Base-by-base conservation (phyloP, 1,284 basidiomycete genomes). In the Anthracocystis walkeri region DNA sequence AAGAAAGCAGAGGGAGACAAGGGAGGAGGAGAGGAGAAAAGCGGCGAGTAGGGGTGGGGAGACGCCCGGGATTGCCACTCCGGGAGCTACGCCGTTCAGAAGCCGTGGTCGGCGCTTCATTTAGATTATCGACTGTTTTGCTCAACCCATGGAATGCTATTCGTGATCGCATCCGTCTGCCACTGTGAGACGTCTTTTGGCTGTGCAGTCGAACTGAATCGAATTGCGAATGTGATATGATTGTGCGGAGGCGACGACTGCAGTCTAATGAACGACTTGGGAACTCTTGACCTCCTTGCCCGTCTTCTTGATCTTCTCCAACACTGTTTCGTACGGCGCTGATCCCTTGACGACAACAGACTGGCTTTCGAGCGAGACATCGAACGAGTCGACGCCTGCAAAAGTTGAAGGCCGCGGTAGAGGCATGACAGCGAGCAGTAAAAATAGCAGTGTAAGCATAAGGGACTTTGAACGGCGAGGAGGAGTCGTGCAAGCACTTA, bases 221-320 rank as follows among this genome's bases (percentile, higher is more conserved):
- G 42, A 16, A 40, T 31, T 55, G 35, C 21, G 8, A 20, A 27
- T 55, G 35, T 40, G 20, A 3, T 44, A n/a, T n/a, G 42, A n/a
- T 18, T 50, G 21, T n/a, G 27, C 12, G 21, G 21, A 35, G 51
- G 18, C 4, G 25, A 38, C 5, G 14, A 38, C 14, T 11, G 4
- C 12, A 16, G 35, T 46, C 51, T 62, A 81, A 10, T 52, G 49
- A 1, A 81, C 71, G 12, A 81, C 63, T 20, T 78, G 57, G 4
- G 66, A 60, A 8, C 42, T 53, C 46, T 87, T 59, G 63, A 90
- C 90, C 88, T 91, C 89, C 87, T 94, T 94, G 74, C 93, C 93
- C 3, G 93, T 94, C 89, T 93, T 94, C 88, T 90, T 90, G 85
- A 94, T 93, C 87, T 89, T 92, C 53, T 87, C 90, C 41, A 90